Percentiles rank a stretch among this genome's conserved stretches.
phyloP scores from a whole-genome alignment of 2,329 filamentous ascomycete species.

The Ascochyta koolunga region DNA sequence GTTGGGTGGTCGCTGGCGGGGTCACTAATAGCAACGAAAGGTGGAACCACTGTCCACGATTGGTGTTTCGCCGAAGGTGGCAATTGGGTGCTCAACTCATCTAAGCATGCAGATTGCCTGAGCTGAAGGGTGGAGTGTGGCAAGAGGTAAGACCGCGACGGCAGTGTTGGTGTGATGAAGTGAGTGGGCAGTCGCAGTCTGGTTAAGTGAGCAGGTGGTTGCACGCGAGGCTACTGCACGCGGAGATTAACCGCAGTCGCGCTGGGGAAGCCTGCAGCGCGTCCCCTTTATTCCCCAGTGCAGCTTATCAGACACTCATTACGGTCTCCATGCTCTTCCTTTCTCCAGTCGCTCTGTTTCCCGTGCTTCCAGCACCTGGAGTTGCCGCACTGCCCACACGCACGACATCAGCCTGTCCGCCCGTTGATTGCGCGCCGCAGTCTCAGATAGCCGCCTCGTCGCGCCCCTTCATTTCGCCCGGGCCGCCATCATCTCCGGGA shows the following conservation, averaged over 20 bases:
- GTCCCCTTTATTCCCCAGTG: conserved; percentile 12
- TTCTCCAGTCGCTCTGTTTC: conserved; percentile 25
- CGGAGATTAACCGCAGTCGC: conserved; percentile 14
- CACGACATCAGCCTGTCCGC: conserved; percentile 9
- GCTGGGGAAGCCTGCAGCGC: background rate
- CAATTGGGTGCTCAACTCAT: background rate
- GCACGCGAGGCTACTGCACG: conserved; percentile 15
- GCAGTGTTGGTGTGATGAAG: background rate
- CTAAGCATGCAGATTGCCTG: background rate
- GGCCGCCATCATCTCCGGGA: conserved; percentile 32
- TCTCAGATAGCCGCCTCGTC: conserved; percentile 23
- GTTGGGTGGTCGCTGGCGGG: conserved; percentile 7
- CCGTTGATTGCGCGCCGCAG: conserved; percentile 15
- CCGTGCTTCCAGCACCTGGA: conserved; percentile 19
- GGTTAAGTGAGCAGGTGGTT: conserved; percentile 34
- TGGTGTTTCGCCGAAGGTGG: conserved; percentile 3
- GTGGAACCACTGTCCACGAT: conserved; percentile 1
- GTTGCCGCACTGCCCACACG: conserved; percentile 17
- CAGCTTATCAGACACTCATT: conserved; percentile 3
- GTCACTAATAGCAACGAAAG: conserved; percentile 11
- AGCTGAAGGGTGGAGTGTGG: background rate
- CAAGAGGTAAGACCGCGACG: conserved; percentile 1
- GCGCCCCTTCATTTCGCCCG: conserved; percentile 40
- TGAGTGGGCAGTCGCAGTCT: conserved; percentile 17
- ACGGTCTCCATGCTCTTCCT: conserved; percentile 14